phyloP scores from a whole-genome alignment of 179 eudicot genomes.

The Carnegiea gigantea region DNA sequence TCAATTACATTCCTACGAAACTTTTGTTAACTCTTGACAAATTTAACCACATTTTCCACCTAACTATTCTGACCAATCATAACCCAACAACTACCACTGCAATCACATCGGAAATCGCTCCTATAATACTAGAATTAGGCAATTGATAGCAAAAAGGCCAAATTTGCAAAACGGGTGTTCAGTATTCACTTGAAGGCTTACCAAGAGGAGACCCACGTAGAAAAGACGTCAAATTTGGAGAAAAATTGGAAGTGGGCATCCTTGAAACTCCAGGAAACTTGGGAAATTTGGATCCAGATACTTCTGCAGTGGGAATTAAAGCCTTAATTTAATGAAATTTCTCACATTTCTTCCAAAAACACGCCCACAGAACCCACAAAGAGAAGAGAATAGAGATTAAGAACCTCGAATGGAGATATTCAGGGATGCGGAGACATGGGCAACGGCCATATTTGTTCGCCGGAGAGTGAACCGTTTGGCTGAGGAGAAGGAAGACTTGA shows the following conservation, averaged over 20 bases:
- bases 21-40: not conserved
- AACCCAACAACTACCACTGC: not conserved
- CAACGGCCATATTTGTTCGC: slow-evolving; percentile 37
- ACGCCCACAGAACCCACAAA: not conserved
- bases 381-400: not conserved
- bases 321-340: not conserved
- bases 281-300: not conserved
- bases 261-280: not conserved
- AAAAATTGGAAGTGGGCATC: not conserved
- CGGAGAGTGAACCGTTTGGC: not conserved
- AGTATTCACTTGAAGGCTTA: not conserved
- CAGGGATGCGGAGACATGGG: slow-evolving; percentile 57
- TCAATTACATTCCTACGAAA: not conserved
- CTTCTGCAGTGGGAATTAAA: slow-evolving; percentile 36
- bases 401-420: slow-evolving; percentile 43
- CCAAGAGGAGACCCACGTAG: slow-evolving; percentile 9
- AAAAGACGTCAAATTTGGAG: not conserved
- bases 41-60: not conserved
- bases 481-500: not conserved
- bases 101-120: not conserved
- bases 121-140: not conserved
- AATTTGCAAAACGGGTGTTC: not conserved
- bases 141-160: not conserved
- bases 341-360: not conserved
- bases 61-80: not conserved